Evolutionary conservation across 1,139 yeast species (phyloP).

Genomic region (Debaryomyces sp.): DNA sequence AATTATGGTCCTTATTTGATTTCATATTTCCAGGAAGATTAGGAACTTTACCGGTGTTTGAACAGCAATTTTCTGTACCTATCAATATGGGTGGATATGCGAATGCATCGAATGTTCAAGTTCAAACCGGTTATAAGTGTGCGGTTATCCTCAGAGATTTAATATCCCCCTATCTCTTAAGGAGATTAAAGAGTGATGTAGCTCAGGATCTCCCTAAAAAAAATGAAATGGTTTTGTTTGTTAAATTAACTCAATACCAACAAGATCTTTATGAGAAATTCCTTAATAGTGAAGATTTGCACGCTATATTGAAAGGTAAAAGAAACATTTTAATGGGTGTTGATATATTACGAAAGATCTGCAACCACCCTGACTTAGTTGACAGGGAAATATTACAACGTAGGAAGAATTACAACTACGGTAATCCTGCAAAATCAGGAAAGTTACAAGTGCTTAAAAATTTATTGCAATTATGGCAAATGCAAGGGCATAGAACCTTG

Average conservation of each 20-base stretch:
- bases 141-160: slow-evolving; percentile 88
- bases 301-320: slow-evolving; percentile 72
- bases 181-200: slow-evolving; percentile 93
- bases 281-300: slow-evolving; percentile 73
- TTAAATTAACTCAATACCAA: slow-evolving; percentile 79
- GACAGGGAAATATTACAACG: slow-evolving; percentile 51
- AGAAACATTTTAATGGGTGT: slow-evolving; percentile 88
- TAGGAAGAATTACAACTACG: slow-evolving; percentile 53
- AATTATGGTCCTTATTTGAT: slow-evolving; percentile 93
- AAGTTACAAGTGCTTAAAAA: slow-evolving; percentile 88
- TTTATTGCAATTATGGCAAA: slow-evolving; percentile 72
- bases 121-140: slow-evolving; percentile 94
- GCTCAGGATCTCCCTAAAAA: slow-evolving; percentile 95
- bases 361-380: slow-evolving; percentile 93
- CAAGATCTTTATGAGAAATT: slow-evolving; percentile 73
- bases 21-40: slow-evolving; percentile 92
- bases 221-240: slow-evolving; percentile 90
- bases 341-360: slow-evolving; percentile 84
- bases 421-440: slow-evolving; percentile 76
- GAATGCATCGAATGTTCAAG: slow-evolving; percentile 93
- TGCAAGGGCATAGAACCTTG: slow-evolving; percentile 76
- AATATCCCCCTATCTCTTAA: slow-evolving; percentile 82
- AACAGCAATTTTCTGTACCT: slow-evolving; percentile 88
- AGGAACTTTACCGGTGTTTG: slow-evolving; percentile 94
- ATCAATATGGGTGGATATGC: slow-evolving; percentile 98